Conservation (phyloP, 1,284 basidiomycete genomes). For the Rhodofomes roseus region DNA sequence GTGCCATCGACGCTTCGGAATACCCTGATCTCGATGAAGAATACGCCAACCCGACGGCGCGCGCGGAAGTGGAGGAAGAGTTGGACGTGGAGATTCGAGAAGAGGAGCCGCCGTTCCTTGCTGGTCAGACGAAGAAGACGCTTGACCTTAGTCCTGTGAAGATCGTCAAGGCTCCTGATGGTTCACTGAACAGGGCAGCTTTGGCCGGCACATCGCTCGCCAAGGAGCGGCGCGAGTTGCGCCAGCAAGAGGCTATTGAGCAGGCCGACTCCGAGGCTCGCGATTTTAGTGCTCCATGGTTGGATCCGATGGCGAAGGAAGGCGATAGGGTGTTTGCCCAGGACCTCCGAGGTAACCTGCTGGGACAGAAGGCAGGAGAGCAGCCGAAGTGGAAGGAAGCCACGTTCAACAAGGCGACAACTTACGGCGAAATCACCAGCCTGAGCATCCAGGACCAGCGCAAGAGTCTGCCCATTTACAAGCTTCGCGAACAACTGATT, state of each 20-base stretch:
- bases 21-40: conserved; percentile 97
- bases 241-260: conserved; percentile 94
- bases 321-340: conserved; percentile 90
- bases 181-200: conserved; percentile 93
- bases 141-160: conserved; percentile 97
- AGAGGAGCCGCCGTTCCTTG: conserved; percentile 94
- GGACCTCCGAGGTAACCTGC: conserved; percentile 81
- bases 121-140: conserved; percentile 93
- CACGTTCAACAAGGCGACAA: conserved; percentile 95
- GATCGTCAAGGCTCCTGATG: conserved; percentile 93
- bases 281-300: conserved; percentile 94
- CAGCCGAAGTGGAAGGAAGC: conserved; percentile 91
- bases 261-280: conserved; percentile 90
- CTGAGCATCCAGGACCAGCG: conserved; percentile 95
- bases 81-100: conserved; percentile 97
- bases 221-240: conserved; percentile 91
- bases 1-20: conserved; percentile 88
- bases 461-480: conserved; percentile 90
- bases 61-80: conserved; percentile 90
- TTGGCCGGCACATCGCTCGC: conserved; percentile 90
- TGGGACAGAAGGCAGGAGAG: conserved; percentile 80
- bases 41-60: conserved; percentile 71
- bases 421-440: conserved; percentile 89
- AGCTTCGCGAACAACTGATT: conserved; percentile 88
- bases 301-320: conserved; percentile 95